Base-by-base conservation (phyloP, 2,329 filamentous ascomycete species). In the Blumeria hordei region DNA sequence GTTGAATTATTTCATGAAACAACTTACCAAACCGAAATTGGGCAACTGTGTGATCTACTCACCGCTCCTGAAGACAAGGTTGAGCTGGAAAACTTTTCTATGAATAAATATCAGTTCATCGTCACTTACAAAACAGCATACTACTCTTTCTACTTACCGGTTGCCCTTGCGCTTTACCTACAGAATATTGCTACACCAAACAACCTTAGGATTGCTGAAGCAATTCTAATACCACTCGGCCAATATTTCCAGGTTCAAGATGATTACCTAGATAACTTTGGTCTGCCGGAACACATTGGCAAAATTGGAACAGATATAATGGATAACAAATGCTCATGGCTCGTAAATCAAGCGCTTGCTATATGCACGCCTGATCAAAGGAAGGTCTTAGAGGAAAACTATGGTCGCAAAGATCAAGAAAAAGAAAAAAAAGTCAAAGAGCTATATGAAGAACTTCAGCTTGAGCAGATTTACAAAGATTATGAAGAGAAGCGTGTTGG, bases 201-300 rank as follows among this genome's bases (percentile, higher is more conserved):
- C 70, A 96, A 95, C 74, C 80, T 98, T 58, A 83, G 90, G 71
- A 83, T 85, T 65, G 83, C 87, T 47, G 79, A 92, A 68, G 81
- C 88, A 61, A 95, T 98, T 66, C 80, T 98, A 58, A 94, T 98
- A 61, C 88, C 90, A 21, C 85, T 96, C 68, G 92, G 92, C 66
- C 88, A 96, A 73, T 98, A 98, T 75, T 98, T 98, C 78, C 92
- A 98, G 72, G 79, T 94, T 60, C 92, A 98, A 71, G 92, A 98
- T 69, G 92, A 98, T 74, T 98, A 92, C 72, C 85, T 98, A 54
- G 92, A 98, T 75, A 94, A 93, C 72, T 98, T 92, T 66, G 92
- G 90, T 63, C 81, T 90, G 63, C 88, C 92, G 41, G 80, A 87
- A 64, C 78, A 88, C 65, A 92, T 98, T 67, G 92, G 92, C 69